These are phyloP conservation scores for Backusella liffmaniae DNA, from an alignment of 192 early-diverging fungal genomes.

Conservation along the genomic window DNA sequence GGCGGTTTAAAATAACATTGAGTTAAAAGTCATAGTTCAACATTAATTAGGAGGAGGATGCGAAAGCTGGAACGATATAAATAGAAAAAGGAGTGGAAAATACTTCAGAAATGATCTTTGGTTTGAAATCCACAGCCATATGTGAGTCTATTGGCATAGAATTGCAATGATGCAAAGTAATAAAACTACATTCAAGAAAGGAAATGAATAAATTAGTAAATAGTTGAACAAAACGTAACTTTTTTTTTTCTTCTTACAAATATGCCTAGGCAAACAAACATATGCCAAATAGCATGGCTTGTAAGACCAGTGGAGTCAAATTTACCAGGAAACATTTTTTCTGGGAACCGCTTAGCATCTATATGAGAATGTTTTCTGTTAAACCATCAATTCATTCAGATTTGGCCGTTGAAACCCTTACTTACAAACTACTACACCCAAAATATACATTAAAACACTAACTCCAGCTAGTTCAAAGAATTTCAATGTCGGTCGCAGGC, in stretches of 20 bases:
- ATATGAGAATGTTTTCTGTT: not conserved
- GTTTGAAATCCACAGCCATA: slow-evolving; percentile 40
- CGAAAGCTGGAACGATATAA: not conserved
- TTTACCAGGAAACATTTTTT: slow-evolving; percentile 56
- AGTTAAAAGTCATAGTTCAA: too few relatives aligned
- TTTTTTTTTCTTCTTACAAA: slow-evolving; percentile 31
- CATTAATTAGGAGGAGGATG: too few relatives aligned
- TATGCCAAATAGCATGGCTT: slow-evolving; percentile 64
- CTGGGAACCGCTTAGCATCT: slow-evolving; percentile 61
- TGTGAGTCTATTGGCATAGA: slow-evolving; percentile 49
- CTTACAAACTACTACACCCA: slow-evolving; percentile 55
- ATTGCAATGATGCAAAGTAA: slow-evolving; percentile 53
- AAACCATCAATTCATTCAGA: not conserved
- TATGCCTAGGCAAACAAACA: slow-evolving; percentile 61
- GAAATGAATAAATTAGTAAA: not conserved
- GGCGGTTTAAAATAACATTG: not conserved
- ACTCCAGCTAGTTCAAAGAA: slow-evolving; percentile 49
- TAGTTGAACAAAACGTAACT: not conserved
- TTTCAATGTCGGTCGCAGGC: slow-evolving; percentile 37
- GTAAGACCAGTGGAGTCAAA: slow-evolving; percentile 58
- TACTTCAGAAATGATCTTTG: not conserved
- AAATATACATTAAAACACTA: slow-evolving; percentile 50
- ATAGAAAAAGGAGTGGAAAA: not conserved
- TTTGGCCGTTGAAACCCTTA: not conserved
- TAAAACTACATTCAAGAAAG: slow-evolving; percentile 39